These are phyloP conservation scores for Phyllosticta citriasiana DNA, from an alignment of 2,329 filamentous ascomycete genomes.

Conservation along the genomic window DNA sequence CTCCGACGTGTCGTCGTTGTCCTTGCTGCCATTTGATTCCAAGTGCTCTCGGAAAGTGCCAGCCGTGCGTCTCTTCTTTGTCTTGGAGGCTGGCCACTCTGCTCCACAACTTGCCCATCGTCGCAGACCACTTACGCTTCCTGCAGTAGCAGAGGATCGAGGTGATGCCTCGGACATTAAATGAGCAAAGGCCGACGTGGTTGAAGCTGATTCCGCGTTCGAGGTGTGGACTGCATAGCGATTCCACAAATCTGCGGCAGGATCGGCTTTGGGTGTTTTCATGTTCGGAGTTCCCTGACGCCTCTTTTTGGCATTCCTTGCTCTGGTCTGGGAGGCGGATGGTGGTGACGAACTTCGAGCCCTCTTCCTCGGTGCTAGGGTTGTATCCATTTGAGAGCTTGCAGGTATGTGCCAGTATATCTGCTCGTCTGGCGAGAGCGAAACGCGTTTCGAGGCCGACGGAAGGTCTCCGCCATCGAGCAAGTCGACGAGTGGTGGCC, in stretches of 20 bases:
- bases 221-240: constrained; percentile 30
- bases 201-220: constrained; percentile 26
- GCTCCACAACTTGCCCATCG: constrained; percentile 42
- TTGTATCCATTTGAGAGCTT: constrained; percentile 17
- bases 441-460: constrained; percentile 34
- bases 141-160: constrained; percentile 33
- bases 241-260: constrained; percentile 38
- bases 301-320: constrained; percentile 14
- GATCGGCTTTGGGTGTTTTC: constrained; percentile 36
- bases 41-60: constrained; percentile 23
- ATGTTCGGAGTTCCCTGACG: constrained; percentile 10
- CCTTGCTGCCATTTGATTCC: constrained; percentile 6
- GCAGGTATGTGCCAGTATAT: constrained; percentile 43
- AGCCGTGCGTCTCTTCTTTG: constrained; percentile 31
- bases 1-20: background rate
- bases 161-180: constrained; percentile 38
- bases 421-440: constrained; percentile 50
- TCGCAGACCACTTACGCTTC: constrained; percentile 36
- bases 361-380: constrained; percentile 34
- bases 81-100: constrained; percentile 35
- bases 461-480: constrained; percentile 52
- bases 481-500: constrained; percentile 50
- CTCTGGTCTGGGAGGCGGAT: constrained; percentile 29
- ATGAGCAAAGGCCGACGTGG: constrained; percentile 30
- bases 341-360: constrained; percentile 38